Evolutionary conservation across 768 basidiomycete species (phyloP).

Genomic region (Lactarius quietus): DNA sequence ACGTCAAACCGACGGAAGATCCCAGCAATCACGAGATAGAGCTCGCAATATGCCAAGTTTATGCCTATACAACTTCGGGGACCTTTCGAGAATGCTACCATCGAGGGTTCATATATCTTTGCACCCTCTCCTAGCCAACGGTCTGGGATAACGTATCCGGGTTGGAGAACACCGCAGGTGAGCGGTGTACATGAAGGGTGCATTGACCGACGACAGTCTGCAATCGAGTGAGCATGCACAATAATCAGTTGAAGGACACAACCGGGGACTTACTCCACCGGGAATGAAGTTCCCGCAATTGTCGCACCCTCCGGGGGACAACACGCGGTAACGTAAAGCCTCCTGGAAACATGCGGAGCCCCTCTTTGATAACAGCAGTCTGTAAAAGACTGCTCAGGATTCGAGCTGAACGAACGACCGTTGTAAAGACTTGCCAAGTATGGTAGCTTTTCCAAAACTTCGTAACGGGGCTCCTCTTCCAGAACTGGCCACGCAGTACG

Average conservation of each 20-base stretch:
- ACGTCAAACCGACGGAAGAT: background rate
- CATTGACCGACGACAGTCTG: background rate
- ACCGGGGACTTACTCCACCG: background rate
- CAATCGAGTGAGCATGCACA: background rate
- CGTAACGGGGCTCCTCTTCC: slow-evolving; percentile 4
- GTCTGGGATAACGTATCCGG: background rate
- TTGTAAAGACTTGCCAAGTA: background rate
- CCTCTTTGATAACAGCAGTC: slow-evolving; percentile 5
- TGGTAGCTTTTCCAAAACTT: background rate
- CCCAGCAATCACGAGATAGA: background rate
- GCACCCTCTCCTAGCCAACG: background rate
- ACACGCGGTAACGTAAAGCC: slow-evolving; percentile 10
- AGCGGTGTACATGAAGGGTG: background rate
- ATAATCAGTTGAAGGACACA: background rate
- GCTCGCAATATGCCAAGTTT: slow-evolving; percentile 4
- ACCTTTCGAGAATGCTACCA: background rate
- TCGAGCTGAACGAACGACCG: background rate
- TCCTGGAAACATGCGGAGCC: background rate
- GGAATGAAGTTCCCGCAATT: slow-evolving; percentile 8
- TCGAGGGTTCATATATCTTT: background rate
- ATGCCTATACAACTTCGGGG: background rate
- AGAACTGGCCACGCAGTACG: slow-evolving; percentile 1
- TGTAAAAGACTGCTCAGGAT: background rate
- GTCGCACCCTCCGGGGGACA: slow-evolving; percentile 22
- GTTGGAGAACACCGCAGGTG: background rate